Evolutionary conservation across 495 filamentous ascomycete genomes (phyloP), one percentile per base, ranked within the genome.

Genomic region (Melanomma pulvis-pyrius): DNA sequence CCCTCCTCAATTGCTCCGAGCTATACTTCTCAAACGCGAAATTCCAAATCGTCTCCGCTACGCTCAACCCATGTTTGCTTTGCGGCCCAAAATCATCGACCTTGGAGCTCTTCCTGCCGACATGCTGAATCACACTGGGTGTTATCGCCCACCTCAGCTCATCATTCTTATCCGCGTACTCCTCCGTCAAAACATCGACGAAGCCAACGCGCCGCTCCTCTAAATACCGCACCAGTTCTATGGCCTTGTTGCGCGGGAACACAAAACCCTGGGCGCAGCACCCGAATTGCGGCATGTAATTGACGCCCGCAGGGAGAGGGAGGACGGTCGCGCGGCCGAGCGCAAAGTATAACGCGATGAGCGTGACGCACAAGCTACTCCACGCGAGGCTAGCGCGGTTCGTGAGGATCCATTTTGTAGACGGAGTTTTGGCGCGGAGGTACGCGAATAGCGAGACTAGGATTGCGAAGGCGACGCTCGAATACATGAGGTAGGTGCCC

Each of bases 101-200:
- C 53, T 79, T 77, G 19, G 73, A 73, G 60, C 76, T 78, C 71
- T 67, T 75, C 9, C 71, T 60, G 13, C 81, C 82, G 24, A 83
- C 76, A 74, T 84, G 84, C 69, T 84, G 83, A 26, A 86, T 68
- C 21, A 84, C 66, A 65, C 75, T 79, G 0, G 83, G 84, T 0
- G 78, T 81, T 29, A 82, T 51, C 6, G 81, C 82, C 81, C 78
- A 84, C n/a, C 82, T 71, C 39, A 72, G 60, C 75, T 67, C 73
- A 4, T 74, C 64, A 24, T 76, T 56, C 11, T 57, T 44, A 53
- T 79, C 73, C 8, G 80, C 82, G 67, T 76, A 81, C 6, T 77
- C 69, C 54, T 86, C 83, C 1, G 80, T 78, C 13, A 85, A 71
- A 51, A 76, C 76, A 56, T 84, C 81, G 4, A 77, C 74, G 24